phyloP scores from a whole-genome alignment of 371 early-diverging fungal species.

The Fennellomyces sp. region DNA sequence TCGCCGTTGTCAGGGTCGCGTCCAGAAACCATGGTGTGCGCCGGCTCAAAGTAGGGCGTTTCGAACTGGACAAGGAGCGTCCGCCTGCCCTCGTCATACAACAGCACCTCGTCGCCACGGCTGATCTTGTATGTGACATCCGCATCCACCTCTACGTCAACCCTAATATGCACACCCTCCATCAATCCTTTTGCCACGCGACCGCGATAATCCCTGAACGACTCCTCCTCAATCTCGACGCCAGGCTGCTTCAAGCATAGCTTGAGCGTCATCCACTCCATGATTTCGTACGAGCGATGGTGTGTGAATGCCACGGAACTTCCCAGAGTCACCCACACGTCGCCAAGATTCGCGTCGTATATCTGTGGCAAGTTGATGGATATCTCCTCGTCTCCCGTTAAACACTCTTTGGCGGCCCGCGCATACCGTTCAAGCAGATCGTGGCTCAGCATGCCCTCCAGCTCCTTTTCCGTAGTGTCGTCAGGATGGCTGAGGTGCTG shows the following conservation, averaged over 20 bases:
- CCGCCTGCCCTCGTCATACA: constrained; percentile 56
- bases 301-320: constrained; percentile 30
- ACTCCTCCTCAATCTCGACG: constrained; percentile 35
- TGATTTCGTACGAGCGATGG: constrained; percentile 26
- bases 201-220: constrained; percentile 42
- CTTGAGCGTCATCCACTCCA: constrained; percentile 51
- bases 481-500: constrained; percentile 29
- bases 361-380: constrained; percentile 50
- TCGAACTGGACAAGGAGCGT: constrained; percentile 56
- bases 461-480: constrained; percentile 11
- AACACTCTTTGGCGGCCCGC: constrained; percentile 26
- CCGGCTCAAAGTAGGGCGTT: constrained; percentile 61
- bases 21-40: constrained; percentile 51
- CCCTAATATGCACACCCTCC: constrained; percentile 56
- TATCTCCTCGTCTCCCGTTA: constrained; percentile 28
- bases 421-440: constrained; percentile 41
- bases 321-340: constrained; percentile 60
- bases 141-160: constrained; percentile 62
- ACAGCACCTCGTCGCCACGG: constrained; percentile 17
- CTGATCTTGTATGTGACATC: constrained; percentile 46
- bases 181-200: constrained; percentile 49
- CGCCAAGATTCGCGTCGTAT: constrained; percentile 52
- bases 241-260: constrained; percentile 22
- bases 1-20: constrained; percentile 53
- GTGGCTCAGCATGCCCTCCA: constrained; percentile 43